Evolutionary conservation across 2,329 filamentous ascomycete species (phyloP), one percentile per base, ranked within the genome.

Genomic region (Claviceps spartinae): DNA sequence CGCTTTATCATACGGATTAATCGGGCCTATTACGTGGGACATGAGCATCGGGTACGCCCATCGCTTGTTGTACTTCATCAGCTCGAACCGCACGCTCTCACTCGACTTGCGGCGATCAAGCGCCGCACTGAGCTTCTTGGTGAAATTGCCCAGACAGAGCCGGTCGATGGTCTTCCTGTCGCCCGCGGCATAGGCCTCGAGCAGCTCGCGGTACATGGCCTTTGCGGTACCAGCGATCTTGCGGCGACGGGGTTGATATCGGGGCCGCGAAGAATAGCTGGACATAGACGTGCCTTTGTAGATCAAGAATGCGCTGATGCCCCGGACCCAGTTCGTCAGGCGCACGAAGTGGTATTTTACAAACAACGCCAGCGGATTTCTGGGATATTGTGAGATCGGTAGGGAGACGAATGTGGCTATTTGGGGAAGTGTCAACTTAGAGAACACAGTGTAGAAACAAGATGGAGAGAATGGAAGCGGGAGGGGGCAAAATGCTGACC

Each of bases 181-280:
- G 54, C 78, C 80, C 2, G 67, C 65, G 6, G 83, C 83, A 48
- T 85, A 75, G 4, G 77, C 77, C 53, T 74, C 72, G 58, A 81
- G 79, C 72, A 86, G 78, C 57, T 77, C 67, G 50, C 69, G 67
- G 64, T 87, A 82, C 60, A 85, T 68, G 20, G 70, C 72, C 59
- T 77, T 74, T 36, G 81, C 83, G 1, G 73, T 72, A 1, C 78
- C 73, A 8, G 71, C 63, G 47, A 78, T 67, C 50, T 65, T 61
- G 22, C 65, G 57, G 14, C 69, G 69, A 26, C 65, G 58, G 26
- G 74, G 61, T 59, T 73, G 70, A 61, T 74, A 72, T n/a, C 59
- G 61, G 13, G 72, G 72, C 20, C 65, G 66, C 36, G 64, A 65
- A 50, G 71, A 63, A 57, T 71, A 63, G 52, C 57, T 60, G 24